A percentile compares a stretch with the other conserved stretches of the same genome.
These are phyloP conservation scores for Scytalidium sp. DNA, from an alignment of 2,329 filamentous ascomycete species.

Conservation along the genomic window DNA sequence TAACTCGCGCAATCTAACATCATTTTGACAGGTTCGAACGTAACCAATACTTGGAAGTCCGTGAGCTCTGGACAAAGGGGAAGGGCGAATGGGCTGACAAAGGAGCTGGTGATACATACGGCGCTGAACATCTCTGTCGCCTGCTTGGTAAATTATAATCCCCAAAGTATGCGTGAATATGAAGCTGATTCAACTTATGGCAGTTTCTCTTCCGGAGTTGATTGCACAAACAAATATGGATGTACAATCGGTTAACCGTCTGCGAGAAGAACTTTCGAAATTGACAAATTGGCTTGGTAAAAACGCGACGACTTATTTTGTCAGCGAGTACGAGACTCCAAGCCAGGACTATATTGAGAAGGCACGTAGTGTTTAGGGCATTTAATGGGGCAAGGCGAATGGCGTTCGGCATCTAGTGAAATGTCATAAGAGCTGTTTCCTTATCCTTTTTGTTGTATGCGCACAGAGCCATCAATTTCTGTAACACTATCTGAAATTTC, in stretches of 20 bases:
- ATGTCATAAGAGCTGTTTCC: neutral
- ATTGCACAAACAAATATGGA: constrained; percentile 99
- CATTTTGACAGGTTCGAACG: constrained; percentile 72
- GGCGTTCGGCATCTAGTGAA: neutral
- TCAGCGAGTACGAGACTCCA: constrained; percentile 70
- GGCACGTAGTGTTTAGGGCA: constrained; percentile 34
- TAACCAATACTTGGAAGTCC: constrained; percentile 77
- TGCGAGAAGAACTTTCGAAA: constrained; percentile 85
- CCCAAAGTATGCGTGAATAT: neutral
- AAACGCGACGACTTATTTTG: constrained; percentile 70
- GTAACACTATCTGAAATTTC: neutral
- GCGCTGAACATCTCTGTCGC: constrained; percentile 85
- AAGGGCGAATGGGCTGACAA: constrained; percentile 67
- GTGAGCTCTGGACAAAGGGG: constrained; percentile 63
- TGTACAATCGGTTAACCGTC: constrained; percentile 78
- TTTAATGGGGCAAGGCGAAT: constrained; percentile 21
- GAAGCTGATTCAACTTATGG: constrained; percentile 7
- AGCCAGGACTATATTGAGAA: constrained; percentile 70
- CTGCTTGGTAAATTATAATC: constrained; percentile 68
- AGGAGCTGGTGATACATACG: constrained; percentile 77
- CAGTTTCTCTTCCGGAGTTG: constrained; percentile 88
- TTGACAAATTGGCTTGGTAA: constrained; percentile 83
- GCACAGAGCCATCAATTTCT: neutral
- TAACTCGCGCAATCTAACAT: too few relatives aligned
- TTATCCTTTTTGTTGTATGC: neutral